Conservation (phyloP, 2,329 filamentous ascomycete species). For the Aspergillus proliferans region DNA sequence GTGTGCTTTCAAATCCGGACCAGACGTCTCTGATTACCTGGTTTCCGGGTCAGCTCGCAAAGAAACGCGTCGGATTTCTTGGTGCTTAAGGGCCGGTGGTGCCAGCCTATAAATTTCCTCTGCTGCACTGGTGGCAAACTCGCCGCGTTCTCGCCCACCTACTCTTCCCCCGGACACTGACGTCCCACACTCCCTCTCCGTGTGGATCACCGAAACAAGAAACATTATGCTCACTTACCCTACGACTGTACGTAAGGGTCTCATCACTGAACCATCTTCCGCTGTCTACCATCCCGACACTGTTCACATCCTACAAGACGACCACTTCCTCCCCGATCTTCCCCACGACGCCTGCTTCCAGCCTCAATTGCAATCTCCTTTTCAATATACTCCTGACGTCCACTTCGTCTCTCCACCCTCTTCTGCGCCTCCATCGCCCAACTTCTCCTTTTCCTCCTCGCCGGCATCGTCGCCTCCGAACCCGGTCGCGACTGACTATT, state of each 20-base stretch:
- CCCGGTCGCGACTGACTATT: slow-evolving; percentile 20
- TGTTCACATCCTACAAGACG: slow-evolving; percentile 33
- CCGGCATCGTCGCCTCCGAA: slow-evolving; percentile 20
- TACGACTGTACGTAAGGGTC: slow-evolving; percentile 33
- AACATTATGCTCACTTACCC: slow-evolving; percentile 36
- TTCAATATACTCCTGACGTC: slow-evolving; percentile 24
- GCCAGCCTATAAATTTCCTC: slow-evolving; percentile 24
- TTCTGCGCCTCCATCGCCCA: slow-evolving; percentile 29
- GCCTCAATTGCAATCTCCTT: slow-evolving; percentile 18
- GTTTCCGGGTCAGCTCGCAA: not conserved
- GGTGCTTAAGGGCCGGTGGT: slow-evolving; percentile 9
- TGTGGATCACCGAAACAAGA: slow-evolving; percentile 7
- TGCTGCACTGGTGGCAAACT: slow-evolving; percentile 22
- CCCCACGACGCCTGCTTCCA: slow-evolving; percentile 1
- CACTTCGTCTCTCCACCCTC: slow-evolving; percentile 32
- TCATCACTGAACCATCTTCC: slow-evolving; percentile 33
- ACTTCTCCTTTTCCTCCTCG: slow-evolving; percentile 26
- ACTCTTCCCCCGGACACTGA: slow-evolving; percentile 10
- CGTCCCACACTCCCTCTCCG: slow-evolving; percentile 12
- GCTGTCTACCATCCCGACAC: slow-evolving; percentile 21
- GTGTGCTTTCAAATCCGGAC: slow-evolving; percentile 1
- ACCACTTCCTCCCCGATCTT: slow-evolving; percentile 29
- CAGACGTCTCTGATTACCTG: slow-evolving; percentile 15
- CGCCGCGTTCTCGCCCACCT: not conserved
- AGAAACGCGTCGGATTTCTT: slow-evolving; percentile 14